phyloP scores from a whole-genome alignment of 306 rosid genomes.

The Castanea mollissima region DNA sequence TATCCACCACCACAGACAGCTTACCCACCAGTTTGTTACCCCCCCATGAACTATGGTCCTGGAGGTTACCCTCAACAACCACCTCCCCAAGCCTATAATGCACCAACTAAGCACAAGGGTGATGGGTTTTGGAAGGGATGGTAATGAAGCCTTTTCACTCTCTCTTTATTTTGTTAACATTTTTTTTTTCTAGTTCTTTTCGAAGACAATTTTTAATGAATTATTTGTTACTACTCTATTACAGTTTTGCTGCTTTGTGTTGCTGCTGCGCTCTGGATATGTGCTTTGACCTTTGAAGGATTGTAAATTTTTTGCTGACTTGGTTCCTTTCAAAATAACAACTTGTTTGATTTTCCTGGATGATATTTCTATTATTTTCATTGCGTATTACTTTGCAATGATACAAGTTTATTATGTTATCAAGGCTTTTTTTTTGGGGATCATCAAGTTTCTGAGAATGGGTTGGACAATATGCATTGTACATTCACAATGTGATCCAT shows the following conservation, averaged over 20 bases:
- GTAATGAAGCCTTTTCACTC: background rate
- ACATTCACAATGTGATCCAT: too few relatives aligned
- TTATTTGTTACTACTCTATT: background rate
- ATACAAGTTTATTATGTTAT: too few relatives aligned
- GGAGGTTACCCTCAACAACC: background rate
- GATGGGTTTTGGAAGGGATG: background rate
- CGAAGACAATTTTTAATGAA: background rate
- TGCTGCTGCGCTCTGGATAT: slow-evolving; percentile 1
- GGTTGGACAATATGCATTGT: too few relatives aligned
- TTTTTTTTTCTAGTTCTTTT: background rate
- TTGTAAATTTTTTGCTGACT: background rate
- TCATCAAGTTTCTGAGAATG: too few relatives aligned
- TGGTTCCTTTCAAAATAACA: background rate
- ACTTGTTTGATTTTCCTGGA: background rate
- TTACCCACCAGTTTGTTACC: background rate
- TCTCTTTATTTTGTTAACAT: background rate
- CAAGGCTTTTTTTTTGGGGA: too few relatives aligned
- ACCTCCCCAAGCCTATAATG: background rate
- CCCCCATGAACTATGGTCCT: slow-evolving; percentile 1
- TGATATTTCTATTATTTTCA: too few relatives aligned
- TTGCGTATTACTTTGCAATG: too few relatives aligned
- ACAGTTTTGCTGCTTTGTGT: background rate
- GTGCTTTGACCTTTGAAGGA: background rate
- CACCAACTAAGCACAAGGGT: background rate
- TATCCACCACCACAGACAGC: background rate